Evolutionary conservation across 1,284 basidiomycete species (phyloP).

Genomic region (Violaceomyces palustris): DNA sequence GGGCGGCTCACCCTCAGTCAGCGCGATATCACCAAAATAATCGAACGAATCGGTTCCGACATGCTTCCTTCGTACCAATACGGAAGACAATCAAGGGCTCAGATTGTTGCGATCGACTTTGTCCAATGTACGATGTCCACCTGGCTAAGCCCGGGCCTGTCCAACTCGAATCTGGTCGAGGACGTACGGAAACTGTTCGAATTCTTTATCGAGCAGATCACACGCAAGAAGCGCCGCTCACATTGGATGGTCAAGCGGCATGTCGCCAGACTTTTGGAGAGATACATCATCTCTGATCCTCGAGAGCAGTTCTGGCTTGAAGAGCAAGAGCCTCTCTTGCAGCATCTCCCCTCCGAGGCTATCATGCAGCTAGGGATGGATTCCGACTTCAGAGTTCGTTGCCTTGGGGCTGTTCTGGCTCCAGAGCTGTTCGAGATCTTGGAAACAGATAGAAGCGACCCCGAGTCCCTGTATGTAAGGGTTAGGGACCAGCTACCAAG

Average conservation of each 20-base stretch:
- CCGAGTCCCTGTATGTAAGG: constrained; percentile 17
- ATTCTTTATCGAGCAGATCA: constrained; percentile 23
- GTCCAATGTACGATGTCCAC: constrained; percentile 8
- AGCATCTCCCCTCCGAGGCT: constrained; percentile 1
- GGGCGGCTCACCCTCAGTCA: constrained; percentile 16
- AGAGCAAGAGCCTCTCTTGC: constrained; percentile 3
- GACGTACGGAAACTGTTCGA: constrained; percentile 13
- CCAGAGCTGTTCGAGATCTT: constrained; percentile 58
- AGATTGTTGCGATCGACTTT: constrained; percentile 8
- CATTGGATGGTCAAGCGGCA: constrained; percentile 54
- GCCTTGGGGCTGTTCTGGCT: constrained; percentile 65
- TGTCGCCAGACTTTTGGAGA: constrained; percentile 58
- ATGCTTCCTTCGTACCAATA: constrained; percentile 13
- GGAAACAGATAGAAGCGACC: constrained; percentile 4
- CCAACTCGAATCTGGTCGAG: constrained; percentile 17
- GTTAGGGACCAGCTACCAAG: constrained; percentile 14
- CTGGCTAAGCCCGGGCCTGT: constrained; percentile 3
- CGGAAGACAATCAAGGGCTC: constrained; percentile 5
- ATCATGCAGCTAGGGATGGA: constrained; percentile 56
- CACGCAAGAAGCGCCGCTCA: constrained; percentile 10
- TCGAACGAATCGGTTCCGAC: constrained; percentile 19
- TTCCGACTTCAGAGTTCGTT: constrained; percentile 77
- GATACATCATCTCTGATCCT: constrained; percentile 55
- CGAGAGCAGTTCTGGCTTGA: constrained; percentile 3
- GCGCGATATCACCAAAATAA: constrained; percentile 13